phyloP scores from a whole-genome alignment of 2,329 filamentous ascomycete genomes.

The Corynespora cassiicola region DNA sequence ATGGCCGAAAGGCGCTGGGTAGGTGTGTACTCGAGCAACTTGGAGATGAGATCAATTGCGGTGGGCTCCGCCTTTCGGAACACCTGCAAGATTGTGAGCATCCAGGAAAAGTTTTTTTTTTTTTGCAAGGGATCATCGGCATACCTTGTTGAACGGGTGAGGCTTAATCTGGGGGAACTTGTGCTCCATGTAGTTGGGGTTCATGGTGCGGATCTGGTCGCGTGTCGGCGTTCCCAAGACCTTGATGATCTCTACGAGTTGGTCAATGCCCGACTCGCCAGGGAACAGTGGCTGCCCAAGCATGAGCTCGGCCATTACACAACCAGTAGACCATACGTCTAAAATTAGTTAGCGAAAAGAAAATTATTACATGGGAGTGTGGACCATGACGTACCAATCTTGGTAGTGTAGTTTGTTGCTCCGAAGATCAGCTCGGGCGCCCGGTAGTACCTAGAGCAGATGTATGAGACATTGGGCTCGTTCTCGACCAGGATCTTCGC shows the following conservation, averaged over 20 bases:
- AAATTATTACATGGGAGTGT: conserved; percentile 8
- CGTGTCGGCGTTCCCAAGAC: conserved; percentile 94
- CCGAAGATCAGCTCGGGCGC: conserved; percentile 98
- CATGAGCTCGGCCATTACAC: conserved; percentile 99
- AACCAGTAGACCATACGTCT: conserved; percentile 99
- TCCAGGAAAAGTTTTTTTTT: neutral
- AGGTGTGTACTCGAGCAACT: conserved; percentile 93
- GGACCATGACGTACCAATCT: conserved; percentile 78
- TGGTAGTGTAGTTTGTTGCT: conserved; percentile 98
- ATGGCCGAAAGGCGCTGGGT: conserved; percentile 93
- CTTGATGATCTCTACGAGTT: conserved; percentile 99
- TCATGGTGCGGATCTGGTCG: conserved; percentile 99
- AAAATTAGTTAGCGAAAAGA: conserved; percentile 28
- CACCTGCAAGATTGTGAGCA: conserved; percentile 60
- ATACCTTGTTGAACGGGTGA: conserved; percentile 93
- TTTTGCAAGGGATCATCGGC: conserved; percentile 11
- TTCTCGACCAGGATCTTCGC: conserved; percentile 99
- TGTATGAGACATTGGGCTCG: conserved; percentile 99
- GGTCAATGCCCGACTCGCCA: conserved; percentile 97
- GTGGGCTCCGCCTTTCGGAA: conserved; percentile 95
- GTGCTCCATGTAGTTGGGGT: conserved; percentile 99
- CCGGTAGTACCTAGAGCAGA: conserved; percentile 98
- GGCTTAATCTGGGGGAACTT: conserved; percentile 99
- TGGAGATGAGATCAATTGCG: conserved; percentile 93
- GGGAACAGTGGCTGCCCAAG: conserved; percentile 97